Conservation (phyloP, 257 asterid genomes). For the Fraxinus anomala region DNA sequence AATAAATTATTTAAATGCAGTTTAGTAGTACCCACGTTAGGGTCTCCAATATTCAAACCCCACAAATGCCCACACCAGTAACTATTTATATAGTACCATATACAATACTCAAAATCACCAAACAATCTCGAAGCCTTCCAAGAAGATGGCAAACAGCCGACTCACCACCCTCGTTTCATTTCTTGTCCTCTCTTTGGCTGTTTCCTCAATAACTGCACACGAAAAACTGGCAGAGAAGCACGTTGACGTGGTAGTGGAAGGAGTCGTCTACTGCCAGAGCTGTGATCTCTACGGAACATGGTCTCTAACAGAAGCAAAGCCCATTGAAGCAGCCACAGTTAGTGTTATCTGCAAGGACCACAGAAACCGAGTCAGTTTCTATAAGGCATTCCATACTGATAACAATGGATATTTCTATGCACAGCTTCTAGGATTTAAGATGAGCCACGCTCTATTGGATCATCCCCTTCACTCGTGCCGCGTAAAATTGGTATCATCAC, state of each 20-base stretch:
- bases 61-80: constrained; percentile 17
- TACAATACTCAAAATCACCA: constrained; percentile 9
- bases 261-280: constrained; percentile 78
- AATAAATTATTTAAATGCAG: constrained; percentile 13
- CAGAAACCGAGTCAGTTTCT: constrained; percentile 61
- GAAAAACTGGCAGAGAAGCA: constrained; percentile 37
- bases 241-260: constrained; percentile 71
- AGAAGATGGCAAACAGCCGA: constrained; percentile 61
- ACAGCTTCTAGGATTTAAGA: constrained; percentile 71
- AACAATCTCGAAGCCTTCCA: constrained; percentile 20
- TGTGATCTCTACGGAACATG: constrained; percentile 59
- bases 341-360: constrained; percentile 84
- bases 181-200: constrained; percentile 46
- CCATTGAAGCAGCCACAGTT: constrained; percentile 54
- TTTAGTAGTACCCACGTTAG: constrained; percentile 59
- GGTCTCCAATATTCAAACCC: constrained; percentile 22
- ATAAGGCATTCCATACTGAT: constrained; percentile 64
- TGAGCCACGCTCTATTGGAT: constrained; percentile 67
- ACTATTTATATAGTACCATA: constrained; percentile 42
- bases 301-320: constrained; percentile 56
- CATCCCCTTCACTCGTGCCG: constrained; percentile 89
- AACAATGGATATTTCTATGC: constrained; percentile 74
- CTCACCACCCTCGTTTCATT: constrained; percentile 37
- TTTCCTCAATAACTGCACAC: constrained; percentile 32
- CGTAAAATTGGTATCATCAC: constrained; percentile 73